Base-by-base conservation (phyloP, 768 basidiomycete species). In the Dacryopinax primogenitus region DNA sequence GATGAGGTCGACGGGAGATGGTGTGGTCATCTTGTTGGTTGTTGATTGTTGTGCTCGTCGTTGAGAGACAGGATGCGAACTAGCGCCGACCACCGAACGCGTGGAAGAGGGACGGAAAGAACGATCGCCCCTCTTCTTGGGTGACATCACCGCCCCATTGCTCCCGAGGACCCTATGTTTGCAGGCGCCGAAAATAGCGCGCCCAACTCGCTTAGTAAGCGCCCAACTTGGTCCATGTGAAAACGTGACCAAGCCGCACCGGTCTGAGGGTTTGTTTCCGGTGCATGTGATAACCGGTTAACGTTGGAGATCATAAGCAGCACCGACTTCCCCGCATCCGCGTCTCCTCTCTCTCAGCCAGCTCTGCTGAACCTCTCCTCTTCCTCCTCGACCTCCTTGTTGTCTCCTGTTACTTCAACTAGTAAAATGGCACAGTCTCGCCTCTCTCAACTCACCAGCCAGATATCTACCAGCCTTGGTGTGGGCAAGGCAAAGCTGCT, bases 401-500 rank as follows among this genome's bases (percentile, higher is more conserved):
- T n/a, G n/a, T n/a, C 21, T 28, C 13, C 16, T 63, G 30, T 9
- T 32, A n/a, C n/a, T n/a, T 44, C 18, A 6, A 44, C 7, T 44
- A 44, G 41, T 23, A 58, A 58, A 58, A 58, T 58, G 51, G 51
- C 51, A 58, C 11, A 47, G 45, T 62, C 37, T 26, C 63, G 63
- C 36, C 36, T 47, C 6, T 45, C 63, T n/a, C 63, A 64, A 33
- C 28, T 47, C 16, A 44, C 44, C 9, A 62, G 26, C 37, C 37
- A 65, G 62, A 66, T 68, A 63, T 58, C 66, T 0, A 58, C 51
- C 30, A 58, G 26, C 30, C 51, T 58, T 58, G 51, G 51, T 4
- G 21, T 58, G 3, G 79, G 80, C 65, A 88, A 83, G 73, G 78
- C 84, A 26, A 78, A 78, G 66, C 68, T 91, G 26, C 81, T 92